Conservation (phyloP, 768 basidiomycete species). For the Termitomyces sp. region DNA sequence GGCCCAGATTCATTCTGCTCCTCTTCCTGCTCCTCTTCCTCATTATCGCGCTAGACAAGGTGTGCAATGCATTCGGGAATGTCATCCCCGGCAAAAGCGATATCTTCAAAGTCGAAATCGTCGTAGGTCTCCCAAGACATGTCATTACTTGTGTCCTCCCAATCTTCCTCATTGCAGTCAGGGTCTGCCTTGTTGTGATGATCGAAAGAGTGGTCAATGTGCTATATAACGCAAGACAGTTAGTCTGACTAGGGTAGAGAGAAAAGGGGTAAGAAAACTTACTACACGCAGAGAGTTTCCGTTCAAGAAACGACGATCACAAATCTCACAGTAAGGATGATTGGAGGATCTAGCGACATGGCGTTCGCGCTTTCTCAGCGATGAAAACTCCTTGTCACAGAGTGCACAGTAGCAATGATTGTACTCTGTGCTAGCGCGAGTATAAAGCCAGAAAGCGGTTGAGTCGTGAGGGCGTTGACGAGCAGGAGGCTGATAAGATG, state of each 20-base stretch:
- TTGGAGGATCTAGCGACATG: not conserved
- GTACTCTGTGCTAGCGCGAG: not conserved
- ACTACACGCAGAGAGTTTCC: conserved; percentile 5
- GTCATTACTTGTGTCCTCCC: not conserved
- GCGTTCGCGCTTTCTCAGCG: conserved; percentile 1
- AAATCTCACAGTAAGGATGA: conserved; percentile 1
- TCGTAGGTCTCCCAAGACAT: conserved; percentile 1
- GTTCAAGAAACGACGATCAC: conserved; percentile 3
- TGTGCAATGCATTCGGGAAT: conserved; percentile 1
- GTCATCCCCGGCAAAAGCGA: not conserved
- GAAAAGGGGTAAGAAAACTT: not conserved
- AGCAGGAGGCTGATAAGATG: not conserved
- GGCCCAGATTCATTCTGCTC: conserved; percentile 5
- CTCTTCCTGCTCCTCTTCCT: not conserved
- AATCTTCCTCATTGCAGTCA: not conserved
- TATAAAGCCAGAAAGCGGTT: not conserved
- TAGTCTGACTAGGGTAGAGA: not conserved
- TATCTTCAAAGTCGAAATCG: conserved; percentile 2
- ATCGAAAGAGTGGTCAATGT: not conserved
- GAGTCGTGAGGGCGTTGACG: not conserved
- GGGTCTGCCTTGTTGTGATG: not conserved
- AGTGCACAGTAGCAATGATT: conserved; percentile 3
- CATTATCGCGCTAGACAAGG: not conserved
- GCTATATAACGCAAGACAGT: not conserved
- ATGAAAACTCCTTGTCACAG: not conserved